Percentiles rank a stretch among this genome's conserved stretches.
Evolutionary conservation across 2,329 filamentous ascomycete genomes (phyloP).

Genomic region (Aspergillus persii): DNA sequence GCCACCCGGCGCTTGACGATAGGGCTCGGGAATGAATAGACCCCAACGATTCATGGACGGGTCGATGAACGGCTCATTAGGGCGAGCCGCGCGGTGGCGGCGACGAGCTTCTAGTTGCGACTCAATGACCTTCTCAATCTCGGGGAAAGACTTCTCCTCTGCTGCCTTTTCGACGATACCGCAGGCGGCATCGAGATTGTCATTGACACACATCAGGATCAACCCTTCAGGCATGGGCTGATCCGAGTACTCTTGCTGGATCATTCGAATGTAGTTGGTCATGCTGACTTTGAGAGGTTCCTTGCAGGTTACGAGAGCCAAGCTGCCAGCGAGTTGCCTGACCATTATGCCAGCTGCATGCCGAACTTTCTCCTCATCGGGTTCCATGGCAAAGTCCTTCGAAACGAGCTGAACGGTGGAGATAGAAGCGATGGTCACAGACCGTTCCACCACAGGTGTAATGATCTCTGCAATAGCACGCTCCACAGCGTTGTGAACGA

Average conservation of each 20-base stretch:
- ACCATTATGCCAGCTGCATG: constrained; percentile 90
- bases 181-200: constrained; percentile 91
- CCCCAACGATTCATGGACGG: constrained; percentile 83
- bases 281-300: constrained; percentile 95
- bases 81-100: constrained; percentile 69
- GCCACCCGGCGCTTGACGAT: constrained; percentile 77
- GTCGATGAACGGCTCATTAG: constrained; percentile 82
- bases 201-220: constrained; percentile 98
- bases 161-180: constrained; percentile 93
- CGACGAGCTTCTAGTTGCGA: constrained; percentile 74
- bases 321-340: constrained; percentile 86
- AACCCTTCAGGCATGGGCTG: constrained; percentile 87
- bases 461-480: constrained; percentile 95
- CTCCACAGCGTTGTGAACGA: constrained; percentile 81
- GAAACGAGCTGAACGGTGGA: constrained; percentile 92
- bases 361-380: constrained; percentile 81
- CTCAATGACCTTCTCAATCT: constrained; percentile 93
- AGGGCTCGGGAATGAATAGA: constrained; percentile 89
- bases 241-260: constrained; percentile 62
- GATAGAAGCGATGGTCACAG: constrained; percentile 95
- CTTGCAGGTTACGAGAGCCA: constrained; percentile 97
- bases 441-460: constrained; percentile 92
- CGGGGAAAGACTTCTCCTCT: constrained; percentile 85
- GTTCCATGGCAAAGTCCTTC: constrained; percentile 94
- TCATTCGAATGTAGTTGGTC: constrained; percentile 92